Evolutionary conservation across 192 early-diverging fungal genomes (phyloP).

Genomic region (Gorgonomyces haynaldii): DNA sequence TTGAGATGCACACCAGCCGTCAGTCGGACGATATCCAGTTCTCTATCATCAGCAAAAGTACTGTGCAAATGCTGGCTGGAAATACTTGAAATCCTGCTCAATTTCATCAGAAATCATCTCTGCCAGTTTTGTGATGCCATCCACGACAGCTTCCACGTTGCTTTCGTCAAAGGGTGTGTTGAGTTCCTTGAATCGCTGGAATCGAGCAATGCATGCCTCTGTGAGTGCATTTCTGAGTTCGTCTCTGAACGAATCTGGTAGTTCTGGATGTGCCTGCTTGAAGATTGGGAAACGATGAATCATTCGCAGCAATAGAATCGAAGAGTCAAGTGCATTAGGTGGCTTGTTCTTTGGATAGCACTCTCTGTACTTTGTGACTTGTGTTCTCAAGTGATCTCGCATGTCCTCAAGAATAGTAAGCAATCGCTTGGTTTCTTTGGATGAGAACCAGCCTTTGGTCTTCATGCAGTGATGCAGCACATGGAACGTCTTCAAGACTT

Average conservation of each 20-base stretch:
- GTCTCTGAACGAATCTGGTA: slow-evolving; percentile 32
- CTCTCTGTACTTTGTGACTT: slow-evolving; percentile 44
- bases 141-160: slow-evolving; percentile 34
- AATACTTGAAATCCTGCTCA: slow-evolving; percentile 40
- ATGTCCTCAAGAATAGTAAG: slow-evolving; percentile 34
- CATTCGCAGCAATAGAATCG: slow-evolving; percentile 42
- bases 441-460: slow-evolving; percentile 6
- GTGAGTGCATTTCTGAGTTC: slow-evolving; percentile 24
- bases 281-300: slow-evolving; percentile 32
- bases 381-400: slow-evolving; percentile 32
- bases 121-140: slow-evolving; percentile 34
- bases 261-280: slow-evolving; percentile 28
- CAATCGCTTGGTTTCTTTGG: slow-evolving; percentile 4
- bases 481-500: slow-evolving; percentile 31
- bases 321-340: slow-evolving; percentile 29
- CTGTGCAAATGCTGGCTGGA: slow-evolving; percentile 27
- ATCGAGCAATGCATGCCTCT: slow-evolving; percentile 25
- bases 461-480: slow-evolving; percentile 28
- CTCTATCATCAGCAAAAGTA: slow-evolving; percentile 12
- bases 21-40: slow-evolving; percentile 37
- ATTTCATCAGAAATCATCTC: slow-evolving; percentile 42
- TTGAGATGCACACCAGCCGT: slow-evolving; percentile 37
- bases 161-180: slow-evolving; percentile 34
- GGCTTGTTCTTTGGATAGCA: slow-evolving; percentile 44
- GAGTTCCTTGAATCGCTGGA: slow-evolving; percentile 34